Conservation (phyloP, 306 rosid genomes). For the Citrullus mucosospermus region DNA sequence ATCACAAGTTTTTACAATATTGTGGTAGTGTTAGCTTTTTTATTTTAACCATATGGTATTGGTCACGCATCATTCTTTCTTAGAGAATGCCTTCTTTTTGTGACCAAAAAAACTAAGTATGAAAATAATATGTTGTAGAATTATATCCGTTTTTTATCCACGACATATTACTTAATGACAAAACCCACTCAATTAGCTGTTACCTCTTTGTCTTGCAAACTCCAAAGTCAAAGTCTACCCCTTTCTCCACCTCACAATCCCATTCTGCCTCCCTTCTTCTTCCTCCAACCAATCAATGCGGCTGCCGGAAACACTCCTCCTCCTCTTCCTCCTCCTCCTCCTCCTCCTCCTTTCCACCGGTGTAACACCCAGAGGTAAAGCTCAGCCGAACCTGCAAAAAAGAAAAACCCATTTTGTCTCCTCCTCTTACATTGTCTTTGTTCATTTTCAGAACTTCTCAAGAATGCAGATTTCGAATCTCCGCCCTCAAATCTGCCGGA, state of each 20-base stretch:
- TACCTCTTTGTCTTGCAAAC: background rate
- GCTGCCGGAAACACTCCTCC: background rate
- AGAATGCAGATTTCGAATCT: constrained; percentile 23
- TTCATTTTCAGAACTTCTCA: constrained; percentile 13
- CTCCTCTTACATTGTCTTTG: background rate
- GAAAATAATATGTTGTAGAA: too few species aligned
- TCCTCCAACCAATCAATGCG: constrained; percentile 6
- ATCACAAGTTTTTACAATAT: too few species aligned
- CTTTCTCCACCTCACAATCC: background rate
- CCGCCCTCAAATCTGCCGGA: constrained; percentile 18
- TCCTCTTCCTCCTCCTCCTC: background rate
- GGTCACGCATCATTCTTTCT: too few species aligned
- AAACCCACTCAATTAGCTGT: background rate
- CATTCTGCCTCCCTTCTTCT: background rate
- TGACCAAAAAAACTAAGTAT: too few species aligned
- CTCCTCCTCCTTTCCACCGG: constrained; percentile 9
- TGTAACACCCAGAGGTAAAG: constrained; percentile 21
- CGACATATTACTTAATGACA: background rate
- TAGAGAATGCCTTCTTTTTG: too few species aligned
- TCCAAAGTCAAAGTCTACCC: background rate
- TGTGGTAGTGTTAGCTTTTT: too few species aligned
- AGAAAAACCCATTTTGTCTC: background rate
- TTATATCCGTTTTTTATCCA: background rate
- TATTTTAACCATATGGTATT: too few species aligned
- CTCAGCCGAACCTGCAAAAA: background rate